Conservation (phyloP, 345 rosid species). For the Citrus mangshanensis region DNA sequence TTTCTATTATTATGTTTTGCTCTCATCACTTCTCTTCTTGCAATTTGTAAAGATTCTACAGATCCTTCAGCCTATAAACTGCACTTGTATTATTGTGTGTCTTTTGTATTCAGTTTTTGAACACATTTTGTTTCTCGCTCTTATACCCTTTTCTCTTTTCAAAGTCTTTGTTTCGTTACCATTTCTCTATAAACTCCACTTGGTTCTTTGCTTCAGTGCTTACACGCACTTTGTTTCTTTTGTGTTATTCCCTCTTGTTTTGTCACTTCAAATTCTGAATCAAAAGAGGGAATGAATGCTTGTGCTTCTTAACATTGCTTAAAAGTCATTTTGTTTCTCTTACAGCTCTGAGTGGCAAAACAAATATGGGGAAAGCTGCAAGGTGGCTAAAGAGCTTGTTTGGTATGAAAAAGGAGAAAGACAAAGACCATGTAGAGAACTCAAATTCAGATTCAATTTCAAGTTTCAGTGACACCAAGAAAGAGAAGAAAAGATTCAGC, state of each 20-base stretch:
- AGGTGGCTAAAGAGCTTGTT: slow-evolving; percentile 76
- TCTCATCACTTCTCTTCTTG: slow-evolving; percentile 49
- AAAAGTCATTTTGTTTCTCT: slow-evolving; percentile 9
- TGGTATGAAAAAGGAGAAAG: slow-evolving; percentile 54
- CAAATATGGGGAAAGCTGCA: slow-evolving; percentile 58
- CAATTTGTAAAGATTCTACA: slow-evolving; percentile 58
- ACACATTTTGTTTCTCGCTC: slow-evolving; percentile 16
- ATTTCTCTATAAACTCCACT: slow-evolving; percentile 3
- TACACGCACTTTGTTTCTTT: slow-evolving; percentile 11
- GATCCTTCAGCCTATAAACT: slow-evolving; percentile 17
- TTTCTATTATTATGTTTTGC: slow-evolving; percentile 14
- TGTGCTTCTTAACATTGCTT: not conserved
- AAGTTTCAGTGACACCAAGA: slow-evolving; percentile 27
- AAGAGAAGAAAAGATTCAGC: slow-evolving; percentile 51
- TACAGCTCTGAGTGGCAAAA: not conserved
- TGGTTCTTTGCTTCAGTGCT: slow-evolving; percentile 20
- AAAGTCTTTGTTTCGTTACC: not conserved
- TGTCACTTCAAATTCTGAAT: slow-evolving; percentile 21
- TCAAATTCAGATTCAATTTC: slow-evolving; percentile 23
- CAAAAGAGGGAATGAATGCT: slow-evolving; percentile 12
- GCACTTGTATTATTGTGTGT: not conserved
- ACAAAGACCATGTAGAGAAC: slow-evolving; percentile 14
- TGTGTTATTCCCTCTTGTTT: slow-evolving; percentile 15
- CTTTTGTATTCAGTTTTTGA: slow-evolving; percentile 24
- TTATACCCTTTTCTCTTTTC: not conserved